A percentile compares a stretch with the other conserved stretches of the same genome.
These are phyloP conservation scores for Ustulina deusta DNA, from an alignment of 2,329 filamentous ascomycete species.

Conservation along the genomic window DNA sequence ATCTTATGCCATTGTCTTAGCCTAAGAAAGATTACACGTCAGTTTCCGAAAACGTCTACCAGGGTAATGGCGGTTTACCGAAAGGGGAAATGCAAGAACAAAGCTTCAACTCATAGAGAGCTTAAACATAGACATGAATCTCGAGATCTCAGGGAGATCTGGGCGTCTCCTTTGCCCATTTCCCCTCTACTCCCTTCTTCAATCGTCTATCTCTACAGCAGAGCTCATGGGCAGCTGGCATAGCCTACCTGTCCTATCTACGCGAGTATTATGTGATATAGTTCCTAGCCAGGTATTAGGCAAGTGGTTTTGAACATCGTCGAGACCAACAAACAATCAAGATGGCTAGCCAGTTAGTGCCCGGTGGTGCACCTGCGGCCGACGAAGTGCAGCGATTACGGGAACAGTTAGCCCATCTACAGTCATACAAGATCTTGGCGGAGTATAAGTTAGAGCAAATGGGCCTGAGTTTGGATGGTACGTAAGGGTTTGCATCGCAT, in stretches of 20 bases:
- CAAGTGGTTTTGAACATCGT: not conserved
- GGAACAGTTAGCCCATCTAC: constrained; percentile 26
- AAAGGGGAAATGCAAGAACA: constrained; percentile 34
- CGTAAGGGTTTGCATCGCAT: constrained; percentile 10
- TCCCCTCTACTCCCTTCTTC: constrained; percentile 25
- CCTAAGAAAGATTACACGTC: constrained; percentile 13
- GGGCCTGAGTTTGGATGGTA: constrained; percentile 34
- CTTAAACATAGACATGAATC: constrained; percentile 26
- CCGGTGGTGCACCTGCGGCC: not conserved
- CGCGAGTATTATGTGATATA: constrained; percentile 5
- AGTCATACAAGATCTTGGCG: constrained; percentile 23
- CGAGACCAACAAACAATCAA: constrained; percentile 9
- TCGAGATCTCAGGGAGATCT: not conserved
- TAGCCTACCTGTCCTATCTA: not conserved
- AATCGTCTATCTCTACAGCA: constrained; percentile 6
- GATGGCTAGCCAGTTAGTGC: constrained; percentile 23
- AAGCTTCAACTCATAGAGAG: constrained; percentile 25
- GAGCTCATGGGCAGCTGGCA: constrained; percentile 13
- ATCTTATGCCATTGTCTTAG: constrained; percentile 24
- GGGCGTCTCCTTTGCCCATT: constrained; percentile 15
- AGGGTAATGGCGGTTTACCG: not conserved
- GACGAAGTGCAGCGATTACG: constrained; percentile 14
- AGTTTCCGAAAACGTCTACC: constrained; percentile 35
- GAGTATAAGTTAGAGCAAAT: constrained; percentile 23
- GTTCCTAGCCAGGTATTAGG: not conserved